Evolutionary conservation across 129 eudicot genomes (phyloP).

Genomic region (Flaveria robusta): DNA sequence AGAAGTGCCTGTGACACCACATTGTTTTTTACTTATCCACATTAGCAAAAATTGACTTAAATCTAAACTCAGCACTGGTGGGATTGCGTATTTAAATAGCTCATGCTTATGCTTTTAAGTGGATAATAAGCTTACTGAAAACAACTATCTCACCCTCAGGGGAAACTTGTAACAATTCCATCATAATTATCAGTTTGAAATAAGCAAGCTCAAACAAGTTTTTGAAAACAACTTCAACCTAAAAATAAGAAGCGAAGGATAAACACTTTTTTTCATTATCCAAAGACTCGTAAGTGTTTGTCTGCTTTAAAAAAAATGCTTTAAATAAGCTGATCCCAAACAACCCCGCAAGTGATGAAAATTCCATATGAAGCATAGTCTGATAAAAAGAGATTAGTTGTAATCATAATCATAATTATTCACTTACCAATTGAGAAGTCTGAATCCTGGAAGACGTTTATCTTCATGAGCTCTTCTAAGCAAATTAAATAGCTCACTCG

Average conservation of each 20-base stretch:
- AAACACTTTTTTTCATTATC: neutral
- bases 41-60: neutral
- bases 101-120: neutral
- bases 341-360: neutral
- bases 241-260: neutral
- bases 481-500: conserved; percentile 66
- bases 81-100: neutral
- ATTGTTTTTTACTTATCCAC: conserved; percentile 8
- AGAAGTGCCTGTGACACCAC: conserved; percentile 65
- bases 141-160: neutral
- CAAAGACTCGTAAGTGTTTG: neutral
- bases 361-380: neutral
- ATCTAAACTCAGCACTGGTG: neutral
- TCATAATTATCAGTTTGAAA: neutral
- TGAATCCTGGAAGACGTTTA: conserved; percentile 75
- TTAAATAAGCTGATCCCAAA: neutral
- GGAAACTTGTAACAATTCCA: neutral
- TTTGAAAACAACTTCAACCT: neutral
- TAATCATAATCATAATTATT: neutral
- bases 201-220: neutral
- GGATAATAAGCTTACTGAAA: neutral
- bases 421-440: conserved; percentile 71
- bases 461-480: conserved; percentile 75
- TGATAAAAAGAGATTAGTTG: neutral
- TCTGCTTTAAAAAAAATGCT: neutral